Evolutionary conservation across 129 eudicot species (phyloP), one percentile per base, ranked within the genome.

Genomic region (Escallonia rubra): DNA sequence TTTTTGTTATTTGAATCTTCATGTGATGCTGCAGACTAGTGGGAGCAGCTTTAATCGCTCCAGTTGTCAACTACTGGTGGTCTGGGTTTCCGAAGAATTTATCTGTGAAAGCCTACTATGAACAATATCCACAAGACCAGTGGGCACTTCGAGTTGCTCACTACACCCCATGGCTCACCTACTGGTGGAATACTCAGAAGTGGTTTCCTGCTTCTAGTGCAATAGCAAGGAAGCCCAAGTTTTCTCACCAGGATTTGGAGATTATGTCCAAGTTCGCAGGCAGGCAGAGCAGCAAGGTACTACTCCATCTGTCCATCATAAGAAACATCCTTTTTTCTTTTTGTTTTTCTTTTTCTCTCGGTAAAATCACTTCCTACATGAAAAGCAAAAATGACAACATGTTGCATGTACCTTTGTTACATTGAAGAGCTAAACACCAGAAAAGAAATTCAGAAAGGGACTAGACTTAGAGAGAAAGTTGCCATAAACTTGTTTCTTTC

Each of bases 61-160:
- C 96, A 6, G 96, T 86, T 11, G 82, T 89, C 43, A 89, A 86
- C 60, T 89, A 89, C 68, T 85, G 92, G 90, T 89, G 96, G 93
- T 62, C 86, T 64, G 68, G 85, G 39, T 82, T 86, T 41, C 93
- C 96, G 0, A 16, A 76, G 13, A 66, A 78, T 48, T 59, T 85
- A 62, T 57, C 84, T 7, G 43, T 55, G 14, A 83, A 70, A 63
- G 96, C 93, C 54, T 86, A 82, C 78, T 41, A 85, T 53, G 57
- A 70, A 58, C 87, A 85, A 63, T 62, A 63, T 34, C 46, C 39
- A 10, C 78, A 80, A 73, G 96, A 89, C 78, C 89, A 85, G 74
- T 85, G 89, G 87, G 87, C 88, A 8, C 70, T 82, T 41, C 72
- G 87, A 8, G 90, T 89, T 59, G 77, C 85, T 13, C 92, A 85